Evolutionary conservation across 768 basidiomycete species (phyloP).

Genomic region (Trametopsis cervina): DNA sequence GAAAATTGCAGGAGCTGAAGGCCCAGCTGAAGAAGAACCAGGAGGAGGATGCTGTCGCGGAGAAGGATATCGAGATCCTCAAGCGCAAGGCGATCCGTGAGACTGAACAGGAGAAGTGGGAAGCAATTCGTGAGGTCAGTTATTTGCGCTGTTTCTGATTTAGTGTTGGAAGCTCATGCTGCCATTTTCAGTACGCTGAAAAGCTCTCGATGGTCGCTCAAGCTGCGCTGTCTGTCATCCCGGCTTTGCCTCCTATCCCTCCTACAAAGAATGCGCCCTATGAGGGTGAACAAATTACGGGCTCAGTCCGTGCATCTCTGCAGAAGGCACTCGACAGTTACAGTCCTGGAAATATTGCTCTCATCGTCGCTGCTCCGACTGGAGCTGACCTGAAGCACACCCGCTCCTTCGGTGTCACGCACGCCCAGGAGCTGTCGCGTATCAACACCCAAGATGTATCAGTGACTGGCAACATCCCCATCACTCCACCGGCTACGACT

Average conservation of each 20-base stretch:
- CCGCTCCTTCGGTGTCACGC: conserved; percentile 79
- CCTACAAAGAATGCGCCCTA: conserved; percentile 54
- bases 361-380: conserved; percentile 36
- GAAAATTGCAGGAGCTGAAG: conserved; percentile 61
- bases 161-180: background rate
- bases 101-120: conserved; percentile 74
- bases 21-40: conserved; percentile 63
- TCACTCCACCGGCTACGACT: conserved; percentile 34
- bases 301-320: conserved; percentile 62
- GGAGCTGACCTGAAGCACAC: conserved; percentile 64
- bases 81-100: conserved; percentile 73
- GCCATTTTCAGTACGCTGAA: conserved; percentile 58
- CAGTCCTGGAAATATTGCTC: conserved; percentile 55
- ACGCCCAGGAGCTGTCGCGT: conserved; percentile 63
- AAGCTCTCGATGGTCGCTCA: conserved; percentile 71
- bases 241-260: conserved; percentile 60
- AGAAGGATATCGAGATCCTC: conserved; percentile 64
- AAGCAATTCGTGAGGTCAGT: conserved; percentile 70
- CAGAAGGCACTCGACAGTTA: conserved; percentile 78
- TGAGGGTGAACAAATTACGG: conserved; percentile 54
- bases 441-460: conserved; percentile 33
- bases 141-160: background rate
- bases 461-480: conserved; percentile 27
- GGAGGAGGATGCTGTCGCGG: conserved; percentile 53
- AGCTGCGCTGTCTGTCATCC: conserved; percentile 56